These are phyloP conservation scores for Camelina neglecta DNA, from an alignment of 345 rosid genomes.

Conservation along the genomic window DNA sequence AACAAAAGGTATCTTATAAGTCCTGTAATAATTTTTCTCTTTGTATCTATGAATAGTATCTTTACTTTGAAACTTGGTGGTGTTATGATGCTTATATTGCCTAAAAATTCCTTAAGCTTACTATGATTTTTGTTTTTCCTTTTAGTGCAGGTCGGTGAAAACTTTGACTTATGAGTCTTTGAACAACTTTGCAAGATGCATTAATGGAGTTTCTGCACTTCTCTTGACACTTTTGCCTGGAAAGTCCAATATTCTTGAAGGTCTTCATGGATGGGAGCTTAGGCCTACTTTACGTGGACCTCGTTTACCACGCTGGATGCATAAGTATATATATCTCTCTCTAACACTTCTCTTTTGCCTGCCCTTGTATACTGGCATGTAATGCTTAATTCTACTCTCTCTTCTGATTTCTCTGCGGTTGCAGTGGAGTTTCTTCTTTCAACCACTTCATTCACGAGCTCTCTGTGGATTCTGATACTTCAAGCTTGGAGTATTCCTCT, in stretches of 20 bases:
- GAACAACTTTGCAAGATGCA: conserved; percentile 72
- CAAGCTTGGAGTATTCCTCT: conserved; percentile 74
- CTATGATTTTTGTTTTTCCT: conserved; percentile 2
- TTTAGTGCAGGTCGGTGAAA: conserved; percentile 86
- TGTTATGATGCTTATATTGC: neutral
- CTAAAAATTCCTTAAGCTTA: neutral
- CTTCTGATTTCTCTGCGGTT: conserved; percentile 18
- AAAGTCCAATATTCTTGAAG: conserved; percentile 77
- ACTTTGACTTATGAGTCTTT: conserved; percentile 85
- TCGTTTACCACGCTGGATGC: conserved; percentile 94
- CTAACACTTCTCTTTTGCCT: neutral
- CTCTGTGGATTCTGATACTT: conserved; percentile 74
- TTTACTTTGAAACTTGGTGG: neutral
- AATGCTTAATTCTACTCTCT: neutral
- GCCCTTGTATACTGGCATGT: neutral
- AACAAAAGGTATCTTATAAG: neutral
- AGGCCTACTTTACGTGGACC: conserved; percentile 89
- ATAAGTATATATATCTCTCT: conserved; percentile 55
- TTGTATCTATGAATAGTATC: neutral
- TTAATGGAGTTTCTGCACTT: conserved; percentile 87
- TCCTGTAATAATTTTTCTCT: neutral
- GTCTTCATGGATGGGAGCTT: conserved; percentile 95
- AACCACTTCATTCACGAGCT: conserved; percentile 90
- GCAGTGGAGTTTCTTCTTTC: conserved; percentile 95
- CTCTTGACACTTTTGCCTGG: conserved; percentile 78